Conservation (phyloP, 202 grass and related monocot species). For the Panicum hallii region DNA sequence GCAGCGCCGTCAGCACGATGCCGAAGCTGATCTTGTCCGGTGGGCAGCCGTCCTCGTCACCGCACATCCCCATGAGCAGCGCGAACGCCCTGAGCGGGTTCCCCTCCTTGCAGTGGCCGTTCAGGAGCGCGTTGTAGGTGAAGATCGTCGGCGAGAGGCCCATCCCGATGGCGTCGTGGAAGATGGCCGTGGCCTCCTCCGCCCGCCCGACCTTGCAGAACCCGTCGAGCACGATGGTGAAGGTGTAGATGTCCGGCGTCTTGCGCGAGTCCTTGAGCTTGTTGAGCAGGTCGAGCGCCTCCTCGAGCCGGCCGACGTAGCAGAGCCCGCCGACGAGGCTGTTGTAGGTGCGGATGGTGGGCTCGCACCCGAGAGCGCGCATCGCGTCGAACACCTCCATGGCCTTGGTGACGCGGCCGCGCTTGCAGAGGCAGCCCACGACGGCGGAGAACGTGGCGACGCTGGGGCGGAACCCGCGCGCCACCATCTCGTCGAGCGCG, state of each 20-base stretch:
- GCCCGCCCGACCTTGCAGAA: constrained; percentile 82
- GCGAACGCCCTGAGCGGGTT: constrained; percentile 58
- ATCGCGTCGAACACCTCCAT: constrained; percentile 77
- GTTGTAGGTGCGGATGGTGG: constrained; percentile 82
- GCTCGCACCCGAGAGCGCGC: constrained; percentile 58
- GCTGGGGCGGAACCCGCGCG: constrained; percentile 59
- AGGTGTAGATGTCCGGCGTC: constrained; percentile 78
- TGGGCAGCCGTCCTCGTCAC: constrained; percentile 19
- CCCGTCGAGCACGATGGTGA: constrained; percentile 70
- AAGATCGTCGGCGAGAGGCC: constrained; percentile 67
- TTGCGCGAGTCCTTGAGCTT: constrained; percentile 69
- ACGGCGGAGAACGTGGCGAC: constrained; percentile 62
- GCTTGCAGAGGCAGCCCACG: constrained; percentile 78
- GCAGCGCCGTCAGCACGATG: constrained; percentile 73
- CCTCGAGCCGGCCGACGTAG: constrained; percentile 91
- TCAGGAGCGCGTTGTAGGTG: constrained; percentile 86
- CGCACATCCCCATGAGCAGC: constrained; percentile 83
- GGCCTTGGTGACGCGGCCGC: constrained; percentile 67
- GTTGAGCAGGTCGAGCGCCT: constrained; percentile 62
- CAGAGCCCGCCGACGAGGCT: constrained; percentile 74
- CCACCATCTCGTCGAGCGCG: constrained; percentile 66
- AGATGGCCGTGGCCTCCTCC: constrained; percentile 67
- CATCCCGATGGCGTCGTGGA: constrained; percentile 52
- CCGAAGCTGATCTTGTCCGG: constrained; percentile 75
- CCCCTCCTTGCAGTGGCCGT: constrained; percentile 78